Percentiles rank a stretch among this genome's conserved stretches.
phyloP scores from a whole-genome alignment of 78 protist genomes.

The Dictyostelium discoideum region dicty_2.7 NC_007089.4:361001-361500 shows the following conservation, averaged over 20 bases:
- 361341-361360: neutral
- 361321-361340: neutral
- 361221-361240: neutral
- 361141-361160: neutral
- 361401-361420: neutral
- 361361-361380: neutral
- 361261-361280: neutral
- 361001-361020: neutral
- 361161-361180: neutral
- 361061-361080: neutral
- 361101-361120: neutral
- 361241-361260: neutral
- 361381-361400: neutral
- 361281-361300: neutral
- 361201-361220: neutral
- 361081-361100: neutral
- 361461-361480: neutral
- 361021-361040: neutral
- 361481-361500: neutral
- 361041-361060: neutral
- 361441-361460: neutral
- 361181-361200: neutral
- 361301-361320: neutral
- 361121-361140: neutral
- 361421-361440: neutral